phyloP scores from a whole-genome alignment of 2,329 filamentous ascomycete genomes.

The Leptographium lundbergii region DNA sequence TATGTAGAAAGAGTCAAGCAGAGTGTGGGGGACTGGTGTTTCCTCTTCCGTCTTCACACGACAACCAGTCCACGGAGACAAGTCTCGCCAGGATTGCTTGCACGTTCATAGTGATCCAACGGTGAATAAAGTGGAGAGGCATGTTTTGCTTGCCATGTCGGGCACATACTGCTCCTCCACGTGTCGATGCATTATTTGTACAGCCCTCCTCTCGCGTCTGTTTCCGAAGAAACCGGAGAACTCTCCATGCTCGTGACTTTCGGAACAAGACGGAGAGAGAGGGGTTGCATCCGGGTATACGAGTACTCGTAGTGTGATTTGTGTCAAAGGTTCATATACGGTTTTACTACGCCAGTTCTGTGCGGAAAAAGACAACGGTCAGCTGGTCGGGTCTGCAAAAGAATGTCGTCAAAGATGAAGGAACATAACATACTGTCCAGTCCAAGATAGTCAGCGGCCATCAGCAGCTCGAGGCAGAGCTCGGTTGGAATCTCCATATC shows the following conservation, averaged over 20 bases:
- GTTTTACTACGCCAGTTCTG: neutral
- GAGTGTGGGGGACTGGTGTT: conserved; percentile 30
- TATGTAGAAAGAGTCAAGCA: conserved; percentile 25
- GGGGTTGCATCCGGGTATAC: neutral
- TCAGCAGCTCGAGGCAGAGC: conserved; percentile 63
- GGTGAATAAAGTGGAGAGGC: conserved; percentile 1
- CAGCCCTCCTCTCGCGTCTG: too few species aligned
- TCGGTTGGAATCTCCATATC: conserved; percentile 74
- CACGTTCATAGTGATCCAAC: conserved; percentile 15
- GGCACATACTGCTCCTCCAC: neutral
- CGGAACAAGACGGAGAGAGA: neutral
- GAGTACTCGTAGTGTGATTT: too few species aligned
- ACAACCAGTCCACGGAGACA: conserved; percentile 28
- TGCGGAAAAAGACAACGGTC: neutral
- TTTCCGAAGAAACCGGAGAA: neutral
- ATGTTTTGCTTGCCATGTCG: neutral
- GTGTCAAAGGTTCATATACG: neutral
- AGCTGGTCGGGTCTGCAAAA: neutral
- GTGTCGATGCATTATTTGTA: neutral
- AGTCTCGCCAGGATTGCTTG: conserved; percentile 5
- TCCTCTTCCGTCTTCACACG: conserved; percentile 33
- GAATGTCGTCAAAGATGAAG: neutral
- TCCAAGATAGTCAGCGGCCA: conserved; percentile 65
- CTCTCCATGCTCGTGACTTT: neutral
- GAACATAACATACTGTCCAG: conserved; percentile 51